Evolutionary conservation across 257 asterid genomes (phyloP).

Genomic region (Solanum etuberosum): DNA sequence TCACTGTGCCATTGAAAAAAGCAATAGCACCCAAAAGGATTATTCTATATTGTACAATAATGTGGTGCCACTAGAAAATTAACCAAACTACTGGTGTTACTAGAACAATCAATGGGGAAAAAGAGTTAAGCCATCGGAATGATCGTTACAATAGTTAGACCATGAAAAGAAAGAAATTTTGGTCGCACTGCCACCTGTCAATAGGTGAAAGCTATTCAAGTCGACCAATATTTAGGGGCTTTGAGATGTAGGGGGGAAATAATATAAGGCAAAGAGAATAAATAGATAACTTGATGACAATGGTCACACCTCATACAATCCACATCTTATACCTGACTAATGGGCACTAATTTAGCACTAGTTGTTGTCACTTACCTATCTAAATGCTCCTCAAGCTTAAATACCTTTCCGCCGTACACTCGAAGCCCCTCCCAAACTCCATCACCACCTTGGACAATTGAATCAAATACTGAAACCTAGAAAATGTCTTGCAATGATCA

Average conservation of each 20-base stretch:
- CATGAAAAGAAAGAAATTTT: neutral
- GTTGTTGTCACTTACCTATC: slow-evolving; percentile 45
- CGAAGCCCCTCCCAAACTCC: slow-evolving; percentile 96
- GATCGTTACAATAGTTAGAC: neutral
- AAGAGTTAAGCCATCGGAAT: neutral
- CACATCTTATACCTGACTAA: neutral
- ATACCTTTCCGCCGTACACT: slow-evolving; percentile 58
- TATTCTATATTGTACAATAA: neutral
- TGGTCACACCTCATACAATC: neutral
- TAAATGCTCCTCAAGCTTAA: slow-evolving; percentile 84
- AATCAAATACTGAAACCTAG: slow-evolving; percentile 85
- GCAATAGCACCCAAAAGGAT: neutral
- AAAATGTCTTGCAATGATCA: slow-evolving; percentile 8
- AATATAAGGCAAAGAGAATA: neutral
- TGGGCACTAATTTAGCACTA: neutral
- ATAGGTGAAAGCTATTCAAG: neutral
- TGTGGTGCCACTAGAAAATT: neutral
- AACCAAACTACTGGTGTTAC: neutral
- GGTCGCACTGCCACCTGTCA: neutral
- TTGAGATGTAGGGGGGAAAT: neutral
- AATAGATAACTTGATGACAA: neutral
- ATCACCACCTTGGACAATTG: slow-evolving; percentile 94
- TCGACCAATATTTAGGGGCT: neutral
- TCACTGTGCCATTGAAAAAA: neutral
- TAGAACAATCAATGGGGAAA: neutral